Evolutionary conservation across 208 protist genomes (phyloP), one percentile per base, ranked within the genome.

Genomic region (Wallacemonas sp.): DNA sequence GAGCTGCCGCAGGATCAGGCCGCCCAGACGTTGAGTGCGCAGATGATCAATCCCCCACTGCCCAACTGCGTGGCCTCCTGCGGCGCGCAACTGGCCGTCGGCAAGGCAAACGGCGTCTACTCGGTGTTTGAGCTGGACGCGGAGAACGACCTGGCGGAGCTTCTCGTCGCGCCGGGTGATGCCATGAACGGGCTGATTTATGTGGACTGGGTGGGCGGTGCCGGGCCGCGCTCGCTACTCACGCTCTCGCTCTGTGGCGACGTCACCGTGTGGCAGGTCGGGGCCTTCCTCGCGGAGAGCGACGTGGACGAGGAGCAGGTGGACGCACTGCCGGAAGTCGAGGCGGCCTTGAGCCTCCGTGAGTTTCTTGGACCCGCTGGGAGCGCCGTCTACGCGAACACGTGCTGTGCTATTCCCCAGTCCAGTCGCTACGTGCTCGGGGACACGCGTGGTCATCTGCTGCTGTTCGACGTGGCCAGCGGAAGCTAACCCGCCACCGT

Each of bases 171-270:
- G 12, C 82, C 89, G 3, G 86, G 82, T 1, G 82, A 95, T 65
- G 76, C 86, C 1, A 65, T 67, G 4, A 95, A 90, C 72, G 83
- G 84, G 1, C 46, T 95, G 22, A 84, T 77, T 42, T 73, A 82
- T 44, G 76, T 88, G 23, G 67, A 79, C 25, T 95, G 86, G 82
- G 61, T 59, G 52, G 31, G 32, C 31, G 28, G 26, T 74, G 3
- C 23, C 44, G 3, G 28, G 50, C 14, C 54, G 50, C 20, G 61
- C 4, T 52, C 74, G n/a, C 75, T 92, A 12, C 49, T 95, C 22
- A 92, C 89, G 0, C 74, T 81, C 11, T 89, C 89, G 2, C 57
- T 92, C 23, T 91, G 89, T 45, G 89, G 89, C 3, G 82, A 91
- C 14, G 50, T 95, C 26, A 87, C 84, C n/a, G 73, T 73, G 12